Base-by-base conservation (phyloP, 179 eudicot species). In the Gypsophila paniculata region DNA sequence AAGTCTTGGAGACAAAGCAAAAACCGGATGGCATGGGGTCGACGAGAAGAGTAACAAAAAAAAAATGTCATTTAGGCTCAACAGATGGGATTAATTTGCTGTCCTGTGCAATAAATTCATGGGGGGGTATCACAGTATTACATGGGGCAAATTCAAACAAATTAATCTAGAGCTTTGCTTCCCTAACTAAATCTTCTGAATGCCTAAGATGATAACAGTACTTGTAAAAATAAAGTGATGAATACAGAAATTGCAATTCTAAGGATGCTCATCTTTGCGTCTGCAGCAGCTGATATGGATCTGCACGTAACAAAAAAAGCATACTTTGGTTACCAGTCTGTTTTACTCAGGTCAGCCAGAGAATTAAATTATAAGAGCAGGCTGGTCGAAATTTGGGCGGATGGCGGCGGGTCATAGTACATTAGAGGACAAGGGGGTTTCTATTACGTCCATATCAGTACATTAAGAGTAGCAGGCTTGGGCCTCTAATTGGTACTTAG, bases 231-330 rank as follows among this genome's bases (percentile, higher is more conserved):
- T 69, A 80, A 72, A 73, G 77, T 76, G 69, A 82, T 68, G 57
- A 82, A 74, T 52, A 84, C 26, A 60, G 75, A 72, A 61, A 84
- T 48, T 53, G 54, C 18, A 58, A 76, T 38, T 25, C 68, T 2
- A 63, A 82, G 39, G 52, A 76, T 65, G 72, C 57, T 63, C n/a
- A 89, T 81, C 61, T 79, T 80, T 74, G 74, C 63, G 38, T 72
- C 74, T 14, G 44, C 74, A 57, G 85, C 87, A 42, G 81, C 83
- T 58, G 91, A 84, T 68, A 77, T 65, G 10, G 86, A 80, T 79
- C 91, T 88, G 83, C 85, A 85, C 61, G 57, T 14, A 79, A 38
- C 49, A 67, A 34, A 39, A 55, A 60, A 38, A 34, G 59, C 36
- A 3, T 29, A 48, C 15, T n/a, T 17, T 19, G 1, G 59, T 68